phyloP scores from a whole-genome alignment of 2,329 filamentous ascomycete species.

The Talaromyces sp. region DNA sequence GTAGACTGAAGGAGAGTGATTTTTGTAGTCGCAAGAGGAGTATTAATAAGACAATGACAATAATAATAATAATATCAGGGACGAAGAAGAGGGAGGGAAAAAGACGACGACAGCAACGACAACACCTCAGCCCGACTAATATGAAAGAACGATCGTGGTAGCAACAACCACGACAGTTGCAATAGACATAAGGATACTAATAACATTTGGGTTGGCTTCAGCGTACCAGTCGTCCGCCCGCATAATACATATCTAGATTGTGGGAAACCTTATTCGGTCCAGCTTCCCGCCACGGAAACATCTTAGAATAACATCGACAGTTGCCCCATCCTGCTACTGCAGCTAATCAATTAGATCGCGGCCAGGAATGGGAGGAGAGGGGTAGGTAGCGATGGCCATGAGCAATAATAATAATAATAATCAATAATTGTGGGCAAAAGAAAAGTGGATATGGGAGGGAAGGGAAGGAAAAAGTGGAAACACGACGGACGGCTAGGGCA shows the following conservation, averaged over 20 bases:
- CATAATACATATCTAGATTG: constrained; percentile 2
- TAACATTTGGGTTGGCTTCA: neutral
- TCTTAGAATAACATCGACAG: neutral
- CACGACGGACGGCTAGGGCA: neutral
- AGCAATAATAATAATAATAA: neutral
- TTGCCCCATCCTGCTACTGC: neutral
- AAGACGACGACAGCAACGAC: neutral
- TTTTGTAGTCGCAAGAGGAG: neutral
- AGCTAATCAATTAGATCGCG: neutral
- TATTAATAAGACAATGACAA: neutral
- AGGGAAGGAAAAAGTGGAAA: neutral
- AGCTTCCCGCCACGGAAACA: neutral
- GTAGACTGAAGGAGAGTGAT: neutral
- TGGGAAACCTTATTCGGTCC: neutral
- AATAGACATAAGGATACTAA: neutral
- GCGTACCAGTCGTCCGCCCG: neutral
- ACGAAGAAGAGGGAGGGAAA: neutral
- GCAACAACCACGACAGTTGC: neutral
- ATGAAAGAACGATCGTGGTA: neutral
- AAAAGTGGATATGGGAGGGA: neutral
- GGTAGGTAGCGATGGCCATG: neutral
- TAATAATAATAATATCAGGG: neutral
- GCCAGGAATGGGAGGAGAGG: neutral
- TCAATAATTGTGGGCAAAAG: neutral
- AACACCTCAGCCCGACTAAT: neutral